These are phyloP conservation scores for Haplosporangium sp. DNA, from an alignment of 371 early-diverging fungal species.

Conservation along the genomic window DNA sequence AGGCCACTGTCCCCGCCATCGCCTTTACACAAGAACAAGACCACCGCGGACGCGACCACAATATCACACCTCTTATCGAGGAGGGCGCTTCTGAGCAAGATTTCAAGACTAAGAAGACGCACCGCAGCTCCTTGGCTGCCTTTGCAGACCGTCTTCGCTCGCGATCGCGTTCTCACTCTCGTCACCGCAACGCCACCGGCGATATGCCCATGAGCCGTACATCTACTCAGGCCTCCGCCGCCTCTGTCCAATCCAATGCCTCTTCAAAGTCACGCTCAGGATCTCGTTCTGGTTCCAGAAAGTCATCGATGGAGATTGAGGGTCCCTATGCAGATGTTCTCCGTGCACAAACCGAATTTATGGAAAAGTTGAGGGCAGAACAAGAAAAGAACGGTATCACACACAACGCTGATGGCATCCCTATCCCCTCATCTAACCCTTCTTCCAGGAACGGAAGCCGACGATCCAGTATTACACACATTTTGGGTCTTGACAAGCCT, in stretches of 20 bases:
- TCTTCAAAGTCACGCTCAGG: conserved; percentile 25
- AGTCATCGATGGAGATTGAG: conserved; percentile 9
- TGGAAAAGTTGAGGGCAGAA: conserved; percentile 41
- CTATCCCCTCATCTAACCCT: conserved; percentile 11
- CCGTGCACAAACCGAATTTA: conserved; percentile 36
- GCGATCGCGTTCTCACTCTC: conserved; percentile 35
- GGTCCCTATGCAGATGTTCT: conserved; percentile 39
- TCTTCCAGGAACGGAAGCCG: conserved; percentile 17
- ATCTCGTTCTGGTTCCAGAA: conserved; percentile 18
- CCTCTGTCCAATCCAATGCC: conserved; percentile 15
- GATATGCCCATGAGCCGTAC: conserved; percentile 22
- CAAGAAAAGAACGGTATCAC: conserved; percentile 30
- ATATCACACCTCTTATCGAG: conserved; percentile 14
- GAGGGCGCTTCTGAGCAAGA: conserved; percentile 4
- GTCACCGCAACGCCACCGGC: conserved; percentile 4
- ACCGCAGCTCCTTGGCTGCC: conserved; percentile 33
- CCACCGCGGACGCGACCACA: conserved; percentile 16
- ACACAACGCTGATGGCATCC: conserved; percentile 43
- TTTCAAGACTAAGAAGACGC: conserved; percentile 1
- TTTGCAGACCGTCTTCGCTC: conserved; percentile 40
- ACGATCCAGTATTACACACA: conserved; percentile 31
- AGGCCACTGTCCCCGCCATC: neutral
- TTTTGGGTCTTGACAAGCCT: conserved; percentile 44
- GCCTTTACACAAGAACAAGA: conserved; percentile 15
- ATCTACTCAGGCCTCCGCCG: conserved; percentile 14